Evolutionary conservation across 2,329 filamentous ascomycete genomes (phyloP).

Genomic region (Aphanoascus verrucosus): DNA sequence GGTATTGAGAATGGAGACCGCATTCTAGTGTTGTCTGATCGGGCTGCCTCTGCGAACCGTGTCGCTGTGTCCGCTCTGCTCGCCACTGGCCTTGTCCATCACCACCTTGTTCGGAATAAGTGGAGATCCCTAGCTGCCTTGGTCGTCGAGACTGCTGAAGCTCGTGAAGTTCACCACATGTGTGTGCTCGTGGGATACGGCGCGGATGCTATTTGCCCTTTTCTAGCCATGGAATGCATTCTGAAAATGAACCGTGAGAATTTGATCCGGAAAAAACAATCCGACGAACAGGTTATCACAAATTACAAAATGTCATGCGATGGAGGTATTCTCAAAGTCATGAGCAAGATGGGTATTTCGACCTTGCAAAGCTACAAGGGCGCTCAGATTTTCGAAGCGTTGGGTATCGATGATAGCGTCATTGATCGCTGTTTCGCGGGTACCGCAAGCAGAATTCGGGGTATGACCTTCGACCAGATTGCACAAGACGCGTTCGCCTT

Average conservation of each 20-base stretch:
- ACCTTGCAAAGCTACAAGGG: slow-evolving; percentile 95
- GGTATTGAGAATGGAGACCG: slow-evolving; percentile 75
- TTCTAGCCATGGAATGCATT: slow-evolving; percentile 91
- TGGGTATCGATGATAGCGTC: slow-evolving; percentile 83
- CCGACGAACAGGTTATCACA: slow-evolving; percentile 69
- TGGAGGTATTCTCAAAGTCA: slow-evolving; percentile 93
- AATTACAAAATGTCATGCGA: slow-evolving; percentile 98
- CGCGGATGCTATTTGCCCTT: slow-evolving; percentile 87
- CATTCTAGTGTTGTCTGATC: slow-evolving; percentile 80
- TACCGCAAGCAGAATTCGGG: slow-evolving; percentile 86
- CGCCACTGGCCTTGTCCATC: slow-evolving; percentile 87
- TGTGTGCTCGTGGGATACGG: slow-evolving; percentile 95
- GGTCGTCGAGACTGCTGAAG: slow-evolving; percentile 84
- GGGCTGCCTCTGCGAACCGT: slow-evolving; percentile 69
- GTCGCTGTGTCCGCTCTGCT: slow-evolving; percentile 77
- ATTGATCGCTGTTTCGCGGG: slow-evolving; percentile 92
- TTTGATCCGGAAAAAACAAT: slow-evolving; percentile 80
- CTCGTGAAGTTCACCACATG: slow-evolving; percentile 96
- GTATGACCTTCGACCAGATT: slow-evolving; percentile 85
- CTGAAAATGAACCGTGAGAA: slow-evolving; percentile 92
- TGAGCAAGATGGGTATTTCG: slow-evolving; percentile 99
- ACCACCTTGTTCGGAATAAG: slow-evolving; percentile 89
- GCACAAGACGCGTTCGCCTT: slow-evolving; percentile 90
- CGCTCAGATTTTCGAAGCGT: slow-evolving; percentile 92
- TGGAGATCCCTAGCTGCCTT: slow-evolving; percentile 84